phyloP scores from a whole-genome alignment of 202 grass and related monocot species.

The Carex arenaria region DNA sequence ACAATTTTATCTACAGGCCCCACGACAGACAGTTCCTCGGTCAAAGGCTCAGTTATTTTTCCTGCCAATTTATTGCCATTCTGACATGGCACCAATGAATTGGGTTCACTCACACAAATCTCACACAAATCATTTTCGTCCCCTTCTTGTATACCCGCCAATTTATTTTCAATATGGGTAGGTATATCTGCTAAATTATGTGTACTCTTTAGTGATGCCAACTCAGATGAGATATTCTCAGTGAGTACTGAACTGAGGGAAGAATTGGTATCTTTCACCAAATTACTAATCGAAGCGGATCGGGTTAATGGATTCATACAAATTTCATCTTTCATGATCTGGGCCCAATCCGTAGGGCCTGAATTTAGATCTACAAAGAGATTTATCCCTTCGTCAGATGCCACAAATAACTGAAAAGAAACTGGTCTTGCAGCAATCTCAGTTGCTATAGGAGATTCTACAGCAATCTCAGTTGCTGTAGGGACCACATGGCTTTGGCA shows the following conservation, averaged over 20 bases:
- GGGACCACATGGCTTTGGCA: background rate
- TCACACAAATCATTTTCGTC: constrained; percentile 35
- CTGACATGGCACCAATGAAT: constrained; percentile 41
- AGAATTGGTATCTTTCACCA: constrained; percentile 49
- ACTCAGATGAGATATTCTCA: constrained; percentile 46
- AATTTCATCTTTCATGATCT: constrained; percentile 52
- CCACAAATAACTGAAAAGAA: constrained; percentile 64
- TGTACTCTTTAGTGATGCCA: constrained; percentile 28
- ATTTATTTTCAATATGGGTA: constrained; percentile 13
- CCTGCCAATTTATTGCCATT: constrained; percentile 27
- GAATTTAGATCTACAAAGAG: constrained; percentile 74
- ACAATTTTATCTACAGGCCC: constrained; percentile 30
- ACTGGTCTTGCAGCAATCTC: constrained; percentile 1
- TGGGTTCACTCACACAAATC: constrained; percentile 26
- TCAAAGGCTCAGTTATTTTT: constrained; percentile 21
- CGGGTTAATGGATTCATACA: constrained; percentile 22
- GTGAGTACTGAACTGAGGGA: constrained; percentile 65
- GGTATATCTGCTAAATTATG: constrained; percentile 12
- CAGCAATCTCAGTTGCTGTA: background rate
- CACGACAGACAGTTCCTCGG: constrained; percentile 53
- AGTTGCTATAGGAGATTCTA: background rate
- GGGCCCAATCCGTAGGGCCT: constrained; percentile 42
- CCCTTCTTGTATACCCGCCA: constrained; percentile 13
- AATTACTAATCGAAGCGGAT: constrained; percentile 45
- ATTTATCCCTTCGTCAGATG: constrained; percentile 73